Evolutionary conservation across 805 yeast genomes (phyloP), one percentile per base, ranked within the genome.

Genomic region (Starmerella cellae): DNA sequence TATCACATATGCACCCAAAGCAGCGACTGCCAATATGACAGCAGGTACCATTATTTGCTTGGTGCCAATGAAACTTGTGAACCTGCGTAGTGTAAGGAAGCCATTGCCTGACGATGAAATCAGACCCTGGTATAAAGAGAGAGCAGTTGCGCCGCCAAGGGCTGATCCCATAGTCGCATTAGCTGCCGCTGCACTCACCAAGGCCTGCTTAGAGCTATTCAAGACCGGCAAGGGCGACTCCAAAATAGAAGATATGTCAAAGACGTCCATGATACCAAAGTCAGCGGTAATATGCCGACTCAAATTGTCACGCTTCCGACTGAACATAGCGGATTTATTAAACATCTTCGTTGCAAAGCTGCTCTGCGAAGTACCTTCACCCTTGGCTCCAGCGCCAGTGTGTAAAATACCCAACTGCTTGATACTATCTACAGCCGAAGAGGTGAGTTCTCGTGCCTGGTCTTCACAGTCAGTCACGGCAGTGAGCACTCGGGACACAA

Each of bases 311-410:
- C 69, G 72, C 44, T 70, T 69, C 51, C 84, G 75, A 2, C 84
- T 74, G 55, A 85, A 88, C 97, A 91, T 91, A 31, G 80, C 70
- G 40, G 76, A 79, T 22, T 72, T 64, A 39, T 75, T 64, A 48
- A 70, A 71, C 39, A 72, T 71, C 45, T 62, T 62, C 18, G 50
- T 51, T 60, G 68, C 66, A 14, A 64, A 62, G 35, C 6, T 8
- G 14, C n/a, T 34, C 10, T 8, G 8, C 8, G 11, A 8, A 14
- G 8, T 24, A 24, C 13, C 13, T 8, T 24, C 28, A 24, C 13
- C 11, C 11, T 24, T 24, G n/a, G 79, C 24, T 73, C 71, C 6
- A 83, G 83, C 35, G 85, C n/a, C n/a, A 64, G 39, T 5, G n/a
- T 73, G 70, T 3, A 63, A 63, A 37, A 70, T 66, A 0, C 95